Evolutionary conservation across 1,284 basidiomycete species (phyloP), one percentile per base, ranked within the genome.

Genomic region (Irpex rosettiformis): DNA sequence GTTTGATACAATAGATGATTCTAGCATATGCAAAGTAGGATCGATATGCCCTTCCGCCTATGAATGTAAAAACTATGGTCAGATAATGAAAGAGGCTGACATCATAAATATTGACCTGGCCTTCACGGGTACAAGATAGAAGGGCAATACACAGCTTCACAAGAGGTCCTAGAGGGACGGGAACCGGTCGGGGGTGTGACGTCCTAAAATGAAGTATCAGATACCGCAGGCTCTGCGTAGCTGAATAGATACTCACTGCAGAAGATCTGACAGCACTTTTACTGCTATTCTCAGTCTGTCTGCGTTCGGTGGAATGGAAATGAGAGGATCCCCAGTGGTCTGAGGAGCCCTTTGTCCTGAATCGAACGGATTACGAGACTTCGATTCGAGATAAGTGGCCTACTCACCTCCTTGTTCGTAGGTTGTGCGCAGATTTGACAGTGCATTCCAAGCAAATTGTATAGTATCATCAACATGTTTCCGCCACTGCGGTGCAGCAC

Each of bases 401-500:
- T n/a, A 66, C 69, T 52, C 66, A 82, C 82, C 73, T 62, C 76
- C 68, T 43, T 62, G 63, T 29, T 72, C 70, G 64, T 82, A 89
- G 4, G 86, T 86, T 8, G 82, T 82, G 58, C 87, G 75, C 49
- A 91, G 59, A 7, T 75, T 70, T n/a, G 71, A 61, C 65, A 89
- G 81, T 7, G 87, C 79, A 57, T 73, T 75, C 83, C 83, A 88
- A 16, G 80, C 82, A 65, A 86, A 84, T 0, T 73, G 72, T 45
- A 92, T 61, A 0, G 84, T 83, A 47, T 88, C 86, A 51, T 91
- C 87, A 24, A 91, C 59, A 11, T 82, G 81, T 67, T 88, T 91
- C 61, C 85, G 79, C 90, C 90, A 93, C 10, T 86, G 65, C 54
- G 73, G 80, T 3, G 81, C 76, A n/a, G 85, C 83, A 18, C 86